Percentiles rank a stretch among this genome's conserved stretches.
These are phyloP conservation scores for Agastache rugosa DNA, from an alignment of 257 asterid genomes.

Conservation along the genomic window DNA sequence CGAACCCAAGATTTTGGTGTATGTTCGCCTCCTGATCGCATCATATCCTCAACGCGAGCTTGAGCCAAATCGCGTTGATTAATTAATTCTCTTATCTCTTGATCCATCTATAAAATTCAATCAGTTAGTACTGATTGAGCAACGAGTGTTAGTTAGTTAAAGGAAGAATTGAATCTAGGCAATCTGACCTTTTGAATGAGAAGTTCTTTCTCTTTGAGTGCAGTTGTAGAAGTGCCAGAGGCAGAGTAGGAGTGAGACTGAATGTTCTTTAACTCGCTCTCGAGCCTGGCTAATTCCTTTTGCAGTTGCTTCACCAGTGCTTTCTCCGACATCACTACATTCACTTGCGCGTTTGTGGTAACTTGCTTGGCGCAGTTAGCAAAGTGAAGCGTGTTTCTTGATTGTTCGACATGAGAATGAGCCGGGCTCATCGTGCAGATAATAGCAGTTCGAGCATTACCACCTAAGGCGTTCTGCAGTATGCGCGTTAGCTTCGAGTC, in stretches of 20 bases:
- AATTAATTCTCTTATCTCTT: constrained; percentile 64
- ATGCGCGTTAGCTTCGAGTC: constrained; percentile 96
- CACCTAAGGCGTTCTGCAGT: constrained; percentile 84
- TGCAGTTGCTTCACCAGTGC: constrained; percentile 88
- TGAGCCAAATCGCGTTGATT: constrained; percentile 74
- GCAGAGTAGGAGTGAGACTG: constrained; percentile 42
- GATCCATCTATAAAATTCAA: constrained; percentile 62
- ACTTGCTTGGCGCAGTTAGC: constrained; percentile 98
- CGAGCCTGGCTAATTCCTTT: constrained; percentile 74
- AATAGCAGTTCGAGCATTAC: constrained; percentile 89
- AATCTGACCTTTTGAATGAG: constrained; percentile 67
- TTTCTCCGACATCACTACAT: constrained; percentile 90
- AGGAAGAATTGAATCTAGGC: no score
- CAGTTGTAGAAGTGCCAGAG: constrained; percentile 52
- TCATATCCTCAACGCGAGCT: constrained; percentile 56
- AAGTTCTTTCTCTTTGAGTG: constrained; percentile 70
- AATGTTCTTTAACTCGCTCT: constrained; percentile 67
- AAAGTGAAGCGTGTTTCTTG: constrained; percentile 87
- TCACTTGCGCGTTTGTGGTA: constrained; percentile 77
- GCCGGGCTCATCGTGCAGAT: constrained; percentile 99
- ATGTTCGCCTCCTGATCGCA: constrained; percentile 44
- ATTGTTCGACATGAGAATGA: constrained; percentile 83
- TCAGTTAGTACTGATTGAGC: neutral
- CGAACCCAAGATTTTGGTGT: constrained; percentile 60
- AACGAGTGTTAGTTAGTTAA: neutral